Base-by-base conservation (phyloP, 2,329 filamentous ascomycete species). In the Aspergillus neotritici region DNA sequence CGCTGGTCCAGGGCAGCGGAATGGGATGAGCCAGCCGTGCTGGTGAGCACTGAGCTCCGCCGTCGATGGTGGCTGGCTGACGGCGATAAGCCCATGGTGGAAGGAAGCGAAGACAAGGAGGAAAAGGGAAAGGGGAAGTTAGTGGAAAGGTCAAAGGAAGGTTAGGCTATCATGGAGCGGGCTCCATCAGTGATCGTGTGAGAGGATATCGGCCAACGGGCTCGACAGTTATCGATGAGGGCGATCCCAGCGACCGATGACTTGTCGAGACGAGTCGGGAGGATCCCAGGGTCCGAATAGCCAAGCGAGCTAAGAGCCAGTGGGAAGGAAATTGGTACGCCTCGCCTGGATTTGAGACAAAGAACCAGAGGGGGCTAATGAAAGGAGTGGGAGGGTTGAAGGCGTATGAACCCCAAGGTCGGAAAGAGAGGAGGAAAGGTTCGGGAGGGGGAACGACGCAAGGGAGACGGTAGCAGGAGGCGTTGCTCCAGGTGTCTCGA, bases 21-120 rank as follows among this genome's bases (percentile, higher is more conserved):
- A 34, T 54, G 58, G 4, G 75, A 69, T 4, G 79, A 80, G 11
- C 73, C 77, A 40, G 77, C 77, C 73, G 55, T 43, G 35, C 53
- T 57, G 28, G 64, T 61, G 40, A 67, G 52, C 37, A 64, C 55
- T 37, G 64, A 67, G 51, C 64, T 67, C 41, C 64, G 63, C 49
- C 64, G 61, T 46, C 64, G 61, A 50, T 67, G 64, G 44, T 67
- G 64, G 43, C 54, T 62, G 34, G 57, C 53, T 34, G 57, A 56
- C 36, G 61, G 51, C 21, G 61, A 55, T 41, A 64, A 49, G 40
- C 61, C 62, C 64, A 67, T 67, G 37, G 34, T 64, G 46, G 37
- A 41, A 38, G 34, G 25, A 31, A 37, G 37, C 31, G 14, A 30
- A 37, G 28, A 13, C n/a, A 38, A 28, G 13, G 31, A 30, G 35